A percentile compares a stretch with the other conserved stretches of the same genome.
These are phyloP conservation scores for Rugonectria rugulosa DNA, from an alignment of 2,329 filamentous ascomycete species.

Conservation along the genomic window DNA sequence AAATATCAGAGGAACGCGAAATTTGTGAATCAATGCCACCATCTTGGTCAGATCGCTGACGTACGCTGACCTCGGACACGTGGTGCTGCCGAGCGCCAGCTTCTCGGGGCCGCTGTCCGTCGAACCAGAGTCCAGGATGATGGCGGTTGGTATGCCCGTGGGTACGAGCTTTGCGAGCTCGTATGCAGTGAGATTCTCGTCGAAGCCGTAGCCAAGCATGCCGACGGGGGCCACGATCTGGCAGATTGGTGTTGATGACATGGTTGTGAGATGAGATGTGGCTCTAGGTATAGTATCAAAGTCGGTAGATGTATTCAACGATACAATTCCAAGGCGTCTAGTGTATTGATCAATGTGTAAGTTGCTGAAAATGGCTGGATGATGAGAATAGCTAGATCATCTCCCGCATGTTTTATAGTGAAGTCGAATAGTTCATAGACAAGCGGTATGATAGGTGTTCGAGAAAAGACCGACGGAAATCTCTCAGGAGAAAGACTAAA, in stretches of 20 bases:
- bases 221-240: constrained; percentile 56
- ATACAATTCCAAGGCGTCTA: too few relatives aligned
- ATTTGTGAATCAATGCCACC: constrained; percentile 43
- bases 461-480: too few relatives aligned
- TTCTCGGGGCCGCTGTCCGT: constrained; percentile 50
- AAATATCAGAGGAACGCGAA: constrained; percentile 50
- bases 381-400: too few relatives aligned
- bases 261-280: too few relatives aligned
- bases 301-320: too few relatives aligned
- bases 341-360: too few relatives aligned
- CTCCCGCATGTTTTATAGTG: too few relatives aligned
- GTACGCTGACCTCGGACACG: constrained; percentile 50
- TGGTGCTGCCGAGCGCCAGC: constrained; percentile 50
- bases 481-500: too few relatives aligned
- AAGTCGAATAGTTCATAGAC: too few relatives aligned
- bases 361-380: too few relatives aligned
- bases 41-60: constrained; percentile 51
- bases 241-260: constrained; percentile 44
- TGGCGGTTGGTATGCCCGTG: constrained; percentile 42
- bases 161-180: constrained; percentile 38
- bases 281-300: too few relatives aligned
- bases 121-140: constrained; percentile 47
- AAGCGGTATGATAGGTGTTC: too few relatives aligned
- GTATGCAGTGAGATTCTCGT: constrained; percentile 39
- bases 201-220: constrained; percentile 59